phyloP scores from a whole-genome alignment of 2,329 filamentous ascomycete species.

The Elsinoe perseae region DNA sequence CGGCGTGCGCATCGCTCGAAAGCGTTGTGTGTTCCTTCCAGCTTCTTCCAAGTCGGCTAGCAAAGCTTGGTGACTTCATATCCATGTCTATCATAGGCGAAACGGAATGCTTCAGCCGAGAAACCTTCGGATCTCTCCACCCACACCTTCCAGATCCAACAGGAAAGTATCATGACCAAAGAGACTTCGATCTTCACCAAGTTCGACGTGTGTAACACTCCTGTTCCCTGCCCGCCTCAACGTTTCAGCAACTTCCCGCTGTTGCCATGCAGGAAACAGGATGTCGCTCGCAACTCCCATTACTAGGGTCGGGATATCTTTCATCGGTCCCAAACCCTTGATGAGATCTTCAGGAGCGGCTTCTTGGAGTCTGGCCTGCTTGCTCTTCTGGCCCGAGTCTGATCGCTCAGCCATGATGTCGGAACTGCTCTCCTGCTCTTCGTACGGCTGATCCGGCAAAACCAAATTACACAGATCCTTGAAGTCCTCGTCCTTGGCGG shows the following conservation, averaged over 20 bases:
- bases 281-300: slow-evolving; percentile 95
- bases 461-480: slow-evolving; percentile 65
- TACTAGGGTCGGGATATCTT: slow-evolving; percentile 73
- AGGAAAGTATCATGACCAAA: slow-evolving; percentile 97
- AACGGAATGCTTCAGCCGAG: slow-evolving; percentile 47
- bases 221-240: slow-evolving; percentile 69
- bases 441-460: slow-evolving; percentile 73
- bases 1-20: neutral
- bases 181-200: slow-evolving; percentile 86
- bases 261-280: slow-evolving; percentile 95
- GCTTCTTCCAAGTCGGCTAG: neutral
- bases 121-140: slow-evolving; percentile 73
- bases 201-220: slow-evolving; percentile 76
- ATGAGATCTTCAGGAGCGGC: slow-evolving; percentile 73
- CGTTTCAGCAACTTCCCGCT: slow-evolving; percentile 84
- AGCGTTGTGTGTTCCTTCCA: neutral
- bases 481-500: slow-evolving; percentile 27
- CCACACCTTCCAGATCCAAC: slow-evolving; percentile 84
- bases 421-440: slow-evolving; percentile 63
- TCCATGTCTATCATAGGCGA: neutral
- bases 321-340: slow-evolving; percentile 60
- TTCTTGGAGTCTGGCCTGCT: slow-evolving; percentile 29
- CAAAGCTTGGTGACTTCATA: neutral
- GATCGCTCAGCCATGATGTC: slow-evolving; percentile 31
- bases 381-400: neutral